Conservation (phyloP, 352 stramenopile genomes). For the Phytopythium litorale region DNA sequence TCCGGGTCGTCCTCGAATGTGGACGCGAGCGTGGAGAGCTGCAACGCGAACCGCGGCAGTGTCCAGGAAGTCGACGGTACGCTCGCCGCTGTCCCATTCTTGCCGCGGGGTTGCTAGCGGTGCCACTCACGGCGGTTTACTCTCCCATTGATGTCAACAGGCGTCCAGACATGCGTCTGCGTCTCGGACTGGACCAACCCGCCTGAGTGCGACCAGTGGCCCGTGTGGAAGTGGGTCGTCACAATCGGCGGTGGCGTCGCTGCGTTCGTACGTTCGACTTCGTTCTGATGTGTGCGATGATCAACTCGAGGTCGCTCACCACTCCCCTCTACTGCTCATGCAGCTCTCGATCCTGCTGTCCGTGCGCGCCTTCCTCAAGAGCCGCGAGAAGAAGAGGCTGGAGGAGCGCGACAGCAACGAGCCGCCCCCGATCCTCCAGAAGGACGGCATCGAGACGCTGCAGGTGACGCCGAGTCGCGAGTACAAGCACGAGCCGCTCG, state of each 20-base stretch:
- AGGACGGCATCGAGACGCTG: conserved; percentile 28
- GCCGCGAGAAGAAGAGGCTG: conserved; percentile 34
- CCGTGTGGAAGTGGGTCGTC: conserved; percentile 53
- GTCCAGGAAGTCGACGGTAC: conserved; percentile 30
- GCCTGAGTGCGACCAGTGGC: conserved; percentile 42
- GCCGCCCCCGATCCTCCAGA: conserved; percentile 11
- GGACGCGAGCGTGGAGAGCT: conserved; percentile 26
- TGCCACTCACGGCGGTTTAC: neutral
- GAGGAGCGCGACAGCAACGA: conserved; percentile 7
- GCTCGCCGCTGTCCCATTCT: neutral
- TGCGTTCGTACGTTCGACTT: conserved; percentile 24
- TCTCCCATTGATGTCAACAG: neutral
- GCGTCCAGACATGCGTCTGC: conserved; percentile 39
- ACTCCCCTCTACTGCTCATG: neutral
- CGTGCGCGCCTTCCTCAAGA: conserved; percentile 37
- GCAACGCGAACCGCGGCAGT: conserved; percentile 49
- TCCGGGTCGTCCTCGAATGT: conserved; percentile 15
- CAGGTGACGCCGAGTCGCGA: conserved; percentile 24
- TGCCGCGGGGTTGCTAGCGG: neutral
- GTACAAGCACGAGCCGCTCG: conserved; percentile 14
- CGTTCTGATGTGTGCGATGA: neutral
- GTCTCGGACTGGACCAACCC: conserved; percentile 59
- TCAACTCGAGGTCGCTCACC: neutral
- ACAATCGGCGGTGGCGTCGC: conserved; percentile 56
- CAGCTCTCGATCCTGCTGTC: conserved; percentile 56